Base-by-base conservation (phyloP, 1,284 basidiomycete species). In the Porodaedalea pini region DNA sequence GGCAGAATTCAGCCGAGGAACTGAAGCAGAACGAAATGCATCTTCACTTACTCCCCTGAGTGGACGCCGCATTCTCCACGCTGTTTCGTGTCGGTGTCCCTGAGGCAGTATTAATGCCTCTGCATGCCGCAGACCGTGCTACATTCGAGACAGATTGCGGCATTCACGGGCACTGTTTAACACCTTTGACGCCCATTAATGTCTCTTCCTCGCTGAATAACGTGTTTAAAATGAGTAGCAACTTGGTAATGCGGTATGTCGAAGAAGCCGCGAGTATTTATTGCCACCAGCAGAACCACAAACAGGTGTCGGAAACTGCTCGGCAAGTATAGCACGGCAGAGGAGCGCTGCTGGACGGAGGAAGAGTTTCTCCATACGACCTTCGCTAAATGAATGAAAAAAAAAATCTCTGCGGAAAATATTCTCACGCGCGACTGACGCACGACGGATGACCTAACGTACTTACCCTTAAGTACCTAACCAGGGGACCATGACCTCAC, bases 41-140 rank as follows among this genome's bases (percentile, higher is more conserved):
- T 5, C n/a, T 15, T 21, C 19, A 85, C 93, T 72, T 70, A 97
- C 91, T 92, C 88, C 78, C 93, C 80, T 63, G 89, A 90, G 70
- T 99, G 97, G 76, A 92, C 83, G 70, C 98, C 98, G 72, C 96
- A 98, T 70, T 99, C 97, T 34, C 85, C 75, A 76, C 90, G 71
- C 58, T 83, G 71, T 54, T 81, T 74, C 41, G 75, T 76, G 47
- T 92, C 88, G 23, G 75, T 67, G 64, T 94, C 91, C 64, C 81
- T 79, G 70, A 97, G 99, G 68, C 96, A n/a, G n/a, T n/a, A n/a
- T n/a, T n/a, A 99, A 66, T 95, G 90, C 62, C 91, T 92, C 68
- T 95, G 92, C 73, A 95, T 83, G 69, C 97, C 99, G 6, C 92
- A 86, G 15, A 90, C 83, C 44, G 85, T 78, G 1, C 96, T 97